These are phyloP conservation scores for Ciborinia camelliae DNA, from an alignment of 2,329 filamentous ascomycete species.

Conservation along the genomic window DNA sequence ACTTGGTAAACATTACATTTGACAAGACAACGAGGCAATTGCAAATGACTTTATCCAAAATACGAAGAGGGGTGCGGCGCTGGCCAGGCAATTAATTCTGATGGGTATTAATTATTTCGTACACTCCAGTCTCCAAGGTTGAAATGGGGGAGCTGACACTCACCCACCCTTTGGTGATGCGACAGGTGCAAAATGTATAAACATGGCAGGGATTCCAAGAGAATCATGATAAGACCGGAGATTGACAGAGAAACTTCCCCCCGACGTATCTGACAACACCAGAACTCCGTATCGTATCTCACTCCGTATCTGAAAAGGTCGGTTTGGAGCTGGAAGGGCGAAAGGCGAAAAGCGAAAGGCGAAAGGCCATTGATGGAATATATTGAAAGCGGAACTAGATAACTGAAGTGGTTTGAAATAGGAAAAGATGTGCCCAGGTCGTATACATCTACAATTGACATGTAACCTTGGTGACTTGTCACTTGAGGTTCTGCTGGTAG, in stretches of 20 bases:
- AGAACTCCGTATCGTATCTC: background rate
- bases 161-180: background rate
- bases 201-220: background rate
- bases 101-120: background rate
- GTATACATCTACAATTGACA: too few relatives aligned
- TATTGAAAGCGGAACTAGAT: background rate
- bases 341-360: background rate
- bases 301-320: background rate
- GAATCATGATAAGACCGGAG: background rate
- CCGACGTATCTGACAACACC: background rate
- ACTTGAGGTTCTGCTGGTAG: too few relatives aligned
- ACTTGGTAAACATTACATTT: background rate
- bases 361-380: background rate
- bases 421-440: background rate
- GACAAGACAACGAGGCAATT: background rate
- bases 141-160: too few relatives aligned
- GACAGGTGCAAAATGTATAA: background rate
- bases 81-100: background rate
- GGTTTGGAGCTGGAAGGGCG: background rate
- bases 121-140: background rate
- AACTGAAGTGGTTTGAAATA: too few relatives aligned
- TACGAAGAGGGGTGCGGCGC: background rate
- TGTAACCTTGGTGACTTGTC: too few relatives aligned
- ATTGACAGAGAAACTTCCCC: background rate
- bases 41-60: background rate